phyloP scores from a whole-genome alignment of 371 early-diverging fungal genomes.

The Mucor saturninus region DNA sequence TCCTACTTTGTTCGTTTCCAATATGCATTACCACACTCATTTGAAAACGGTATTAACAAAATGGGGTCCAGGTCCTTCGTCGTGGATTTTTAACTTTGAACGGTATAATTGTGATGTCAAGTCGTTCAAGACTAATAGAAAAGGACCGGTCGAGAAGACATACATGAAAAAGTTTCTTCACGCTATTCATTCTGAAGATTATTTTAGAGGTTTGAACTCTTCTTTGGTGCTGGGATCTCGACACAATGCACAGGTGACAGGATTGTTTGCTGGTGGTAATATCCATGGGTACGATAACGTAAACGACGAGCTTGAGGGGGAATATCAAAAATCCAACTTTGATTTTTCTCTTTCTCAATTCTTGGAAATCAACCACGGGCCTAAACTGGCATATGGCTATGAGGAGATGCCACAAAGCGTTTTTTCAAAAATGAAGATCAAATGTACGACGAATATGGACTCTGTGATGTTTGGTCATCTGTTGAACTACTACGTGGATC shows the following conservation, averaged over 20 bases:
- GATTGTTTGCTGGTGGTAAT: not conserved
- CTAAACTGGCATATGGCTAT: not conserved
- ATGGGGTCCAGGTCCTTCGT: not conserved
- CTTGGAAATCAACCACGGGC: not conserved
- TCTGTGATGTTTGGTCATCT: not conserved
- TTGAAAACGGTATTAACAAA: not conserved
- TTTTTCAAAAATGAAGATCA: not conserved
- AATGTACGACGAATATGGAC: not conserved
- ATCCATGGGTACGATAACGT: not conserved
- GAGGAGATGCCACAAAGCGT: not conserved
- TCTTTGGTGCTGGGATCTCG: not conserved
- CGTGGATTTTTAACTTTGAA: not conserved
- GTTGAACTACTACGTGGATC: not conserved
- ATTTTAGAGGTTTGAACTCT: not conserved
- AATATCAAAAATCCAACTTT: not conserved
- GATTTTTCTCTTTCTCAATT: not conserved
- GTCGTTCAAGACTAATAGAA: not conserved
- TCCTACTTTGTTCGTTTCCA: not conserved
- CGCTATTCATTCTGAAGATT: not conserved
- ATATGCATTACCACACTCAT: not conserved
- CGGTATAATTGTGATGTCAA: not conserved
- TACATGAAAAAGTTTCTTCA: not conserved
- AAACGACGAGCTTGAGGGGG: not conserved
- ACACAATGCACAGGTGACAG: not conserved
- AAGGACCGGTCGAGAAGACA: not conserved